Base-by-base conservation (phyloP, 768 basidiomycete species). In the Collybiopsis confluens region DNA sequence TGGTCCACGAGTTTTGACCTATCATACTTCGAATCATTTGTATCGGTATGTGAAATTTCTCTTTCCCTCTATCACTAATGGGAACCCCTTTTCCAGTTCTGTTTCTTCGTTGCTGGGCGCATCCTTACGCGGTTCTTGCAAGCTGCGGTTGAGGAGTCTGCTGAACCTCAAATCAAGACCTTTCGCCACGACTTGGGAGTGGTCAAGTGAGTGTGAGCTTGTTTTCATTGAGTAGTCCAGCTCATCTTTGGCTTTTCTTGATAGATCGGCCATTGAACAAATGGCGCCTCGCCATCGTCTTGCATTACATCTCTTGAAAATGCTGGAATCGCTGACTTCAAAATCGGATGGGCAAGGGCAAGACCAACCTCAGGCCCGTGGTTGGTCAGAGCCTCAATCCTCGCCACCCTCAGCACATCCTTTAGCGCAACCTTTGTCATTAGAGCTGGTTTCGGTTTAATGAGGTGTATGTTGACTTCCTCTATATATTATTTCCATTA, bases 1-100 rank as follows among this genome's bases (percentile, higher is more conserved):
- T 80, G 76, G 65, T 82, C 85, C 6, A 89, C 88, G 0, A 89
- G 83, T 56, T 89, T 77, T 60, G 87, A 90, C 60, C 74, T 88
- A 16, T 81, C 85, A 4, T 72, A 87, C 2, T 63, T 89, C 33
- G 88, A 88, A 59, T 73, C 79, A n/a, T 86, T 88, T 59, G 83
- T 82, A 59, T 74, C 83, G 56, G 87, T 88, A 64, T 63, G 80
- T 54, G 9, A 45, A 52, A 16, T 3, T 20, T 20, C 16, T 9
- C 28, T 18, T 37, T 27, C 28, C 18, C 24, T n/a, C 20, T 16
- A 40, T 15, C 1, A 30, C 45, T 47, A 2, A 47, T 47, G 4
- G 5, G 7, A 21, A 33, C 6, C 13, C 30, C 4, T 2, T 37
- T 40, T 44, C 2, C 52, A 86, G 83, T 82, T 84, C 58, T 79